Percentiles rank a stretch among this genome's conserved stretches.
Conservation (phyloP, 768 basidiomycete genomes). For the Phylloporus sp. region DNA sequence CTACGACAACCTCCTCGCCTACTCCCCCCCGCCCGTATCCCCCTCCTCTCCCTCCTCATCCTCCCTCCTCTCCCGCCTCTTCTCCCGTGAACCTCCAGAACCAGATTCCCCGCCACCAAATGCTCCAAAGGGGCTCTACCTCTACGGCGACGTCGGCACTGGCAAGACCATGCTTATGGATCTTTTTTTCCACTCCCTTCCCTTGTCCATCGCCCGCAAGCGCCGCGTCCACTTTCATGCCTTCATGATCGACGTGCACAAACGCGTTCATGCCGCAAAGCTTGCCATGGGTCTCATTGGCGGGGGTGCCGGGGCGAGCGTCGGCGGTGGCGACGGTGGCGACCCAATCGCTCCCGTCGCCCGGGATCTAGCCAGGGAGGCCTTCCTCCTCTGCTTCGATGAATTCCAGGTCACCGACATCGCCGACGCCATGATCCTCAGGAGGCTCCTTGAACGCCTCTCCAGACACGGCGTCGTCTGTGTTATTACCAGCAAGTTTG, state of each 20-base stretch:
- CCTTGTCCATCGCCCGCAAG: conserved; percentile 58
- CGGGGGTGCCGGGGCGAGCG: conserved; percentile 23
- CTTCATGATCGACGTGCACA: conserved; percentile 99
- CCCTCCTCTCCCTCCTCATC: conserved; percentile 25
- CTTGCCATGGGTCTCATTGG: conserved; percentile 58
- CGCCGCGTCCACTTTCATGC: conserved; percentile 96
- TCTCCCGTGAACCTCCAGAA: conserved; percentile 22
- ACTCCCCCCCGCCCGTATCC: conserved; percentile 60
- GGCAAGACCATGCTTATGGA: conserved; percentile 99
- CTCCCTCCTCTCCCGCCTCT: conserved; percentile 25
- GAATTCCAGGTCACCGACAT: conserved; percentile 99
- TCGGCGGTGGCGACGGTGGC: conserved; percentile 35
- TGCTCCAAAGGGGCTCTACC: conserved; percentile 84
- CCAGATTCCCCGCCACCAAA: conserved; percentile 39
- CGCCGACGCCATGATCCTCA: conserved; percentile 95
- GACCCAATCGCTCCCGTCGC: conserved; percentile 89
- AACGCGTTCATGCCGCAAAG: conserved; percentile 82
- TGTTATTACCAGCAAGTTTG: conserved; percentile 96
- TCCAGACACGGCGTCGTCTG: conserved; percentile 86
- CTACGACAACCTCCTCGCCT: conserved; percentile 63
- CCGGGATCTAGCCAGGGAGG: conserved; percentile 77
- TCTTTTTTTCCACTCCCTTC: conserved; percentile 84
- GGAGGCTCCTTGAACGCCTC: conserved; percentile 82
- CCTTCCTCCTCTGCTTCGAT: conserved; percentile 88
- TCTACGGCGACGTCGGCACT: conserved; percentile 95